Conservation (phyloP, 495 filamentous ascomycete species). For the Podospora bellae-mahoneyi region DNA sequence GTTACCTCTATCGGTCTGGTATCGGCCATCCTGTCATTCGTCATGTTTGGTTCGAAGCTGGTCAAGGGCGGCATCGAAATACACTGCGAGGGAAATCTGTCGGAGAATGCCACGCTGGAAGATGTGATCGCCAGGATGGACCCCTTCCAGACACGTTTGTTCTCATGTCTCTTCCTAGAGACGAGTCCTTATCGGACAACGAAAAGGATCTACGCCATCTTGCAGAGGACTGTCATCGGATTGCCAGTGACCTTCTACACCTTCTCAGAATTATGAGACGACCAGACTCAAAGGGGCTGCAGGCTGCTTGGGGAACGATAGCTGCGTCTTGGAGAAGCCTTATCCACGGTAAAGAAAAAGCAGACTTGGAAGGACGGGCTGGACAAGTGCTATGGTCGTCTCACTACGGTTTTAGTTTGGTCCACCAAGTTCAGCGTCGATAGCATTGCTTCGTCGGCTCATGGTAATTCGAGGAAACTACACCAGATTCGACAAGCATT, state of each 20-base stretch:
- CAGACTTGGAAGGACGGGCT: background rate
- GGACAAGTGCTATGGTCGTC: background rate
- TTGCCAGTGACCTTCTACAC: background rate
- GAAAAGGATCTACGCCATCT: background rate
- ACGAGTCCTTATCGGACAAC: background rate
- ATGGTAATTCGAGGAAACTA: background rate
- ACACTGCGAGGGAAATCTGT: background rate
- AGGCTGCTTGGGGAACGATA: background rate
- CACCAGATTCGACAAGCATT: background rate
- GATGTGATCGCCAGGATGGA: background rate
- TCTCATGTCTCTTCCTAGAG: background rate
- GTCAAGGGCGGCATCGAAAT: background rate
- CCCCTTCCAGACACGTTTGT: background rate
- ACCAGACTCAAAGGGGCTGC: background rate
- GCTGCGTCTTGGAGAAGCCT: background rate
- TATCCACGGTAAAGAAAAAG: background rate
- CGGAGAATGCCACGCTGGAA: background rate
- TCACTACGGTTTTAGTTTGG: background rate
- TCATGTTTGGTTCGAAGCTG: background rate
- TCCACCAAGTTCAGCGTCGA: background rate
- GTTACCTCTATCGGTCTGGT: background rate
- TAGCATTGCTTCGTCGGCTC: background rate
- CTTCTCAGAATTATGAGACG: background rate
- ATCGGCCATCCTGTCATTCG: background rate
- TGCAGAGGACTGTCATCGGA: background rate